A percentile compares a stretch with the other conserved stretches of the same genome.
phyloP scores from a whole-genome alignment of 1,139 yeast species.

The Candida tropicalis region DNA sequence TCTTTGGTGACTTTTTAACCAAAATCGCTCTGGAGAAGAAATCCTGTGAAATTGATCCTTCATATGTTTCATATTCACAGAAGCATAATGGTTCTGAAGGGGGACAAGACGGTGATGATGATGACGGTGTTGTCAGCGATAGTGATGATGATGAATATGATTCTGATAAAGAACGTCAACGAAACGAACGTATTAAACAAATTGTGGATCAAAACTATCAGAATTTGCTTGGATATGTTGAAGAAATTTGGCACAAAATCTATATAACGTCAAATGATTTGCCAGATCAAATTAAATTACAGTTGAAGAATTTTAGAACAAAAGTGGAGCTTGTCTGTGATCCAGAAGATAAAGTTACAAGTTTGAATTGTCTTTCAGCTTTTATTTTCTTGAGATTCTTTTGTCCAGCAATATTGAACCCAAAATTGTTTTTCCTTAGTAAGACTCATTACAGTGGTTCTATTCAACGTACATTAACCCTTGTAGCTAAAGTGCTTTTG shows the following conservation, averaged over 20 bases:
- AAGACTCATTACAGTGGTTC: constrained; percentile 70
- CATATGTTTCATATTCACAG: constrained; percentile 48
- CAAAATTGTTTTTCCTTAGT: constrained; percentile 77
- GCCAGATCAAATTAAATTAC: constrained; percentile 68
- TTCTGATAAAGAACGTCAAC: constrained; percentile 35
- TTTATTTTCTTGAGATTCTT: constrained; percentile 83
- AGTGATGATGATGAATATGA: constrained; percentile 29
- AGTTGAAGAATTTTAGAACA: constrained; percentile 58
- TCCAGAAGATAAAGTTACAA: constrained; percentile 55
- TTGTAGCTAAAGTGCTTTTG: constrained; percentile 79
- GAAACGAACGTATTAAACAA: constrained; percentile 27
- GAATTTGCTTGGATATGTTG: constrained; percentile 57
- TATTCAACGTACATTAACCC: constrained; percentile 75
- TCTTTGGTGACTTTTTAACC: constrained; percentile 69
- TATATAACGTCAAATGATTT: constrained; percentile 71
- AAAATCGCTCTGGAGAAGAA: constrained; percentile 53
- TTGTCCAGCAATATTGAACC: constrained; percentile 90
- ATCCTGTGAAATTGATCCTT: constrained; percentile 77
- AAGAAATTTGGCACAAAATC: constrained; percentile 73
- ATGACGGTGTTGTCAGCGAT: constrained; percentile 25
- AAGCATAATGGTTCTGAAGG: constrained; percentile 32
- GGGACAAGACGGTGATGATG: constrained; percentile 21
- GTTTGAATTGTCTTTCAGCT: constrained; percentile 76
- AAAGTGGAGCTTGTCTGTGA: constrained; percentile 65
- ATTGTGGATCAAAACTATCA: constrained; percentile 54